Conservation (phyloP, 139 green algal species). For the Picochlorum sp. region DNA sequence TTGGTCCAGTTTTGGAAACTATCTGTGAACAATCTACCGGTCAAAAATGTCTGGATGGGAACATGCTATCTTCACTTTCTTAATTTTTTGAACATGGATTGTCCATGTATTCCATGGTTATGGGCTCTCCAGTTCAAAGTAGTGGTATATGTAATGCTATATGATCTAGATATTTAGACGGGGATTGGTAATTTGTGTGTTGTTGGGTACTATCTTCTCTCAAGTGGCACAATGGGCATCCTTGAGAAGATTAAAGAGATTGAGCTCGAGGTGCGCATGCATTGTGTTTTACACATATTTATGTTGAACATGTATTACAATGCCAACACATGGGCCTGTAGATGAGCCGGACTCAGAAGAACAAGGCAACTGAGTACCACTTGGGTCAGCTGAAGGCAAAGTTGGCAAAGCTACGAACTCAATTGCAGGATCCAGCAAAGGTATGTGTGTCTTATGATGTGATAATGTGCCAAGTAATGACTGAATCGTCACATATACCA, state of each 20-base stretch:
- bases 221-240: slow-evolving; percentile 62
- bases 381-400: slow-evolving; percentile 94
- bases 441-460: neutral
- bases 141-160: no score
- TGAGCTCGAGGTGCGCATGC: slow-evolving; percentile 63
- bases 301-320: neutral
- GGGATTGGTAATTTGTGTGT: neutral
- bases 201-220: neutral
- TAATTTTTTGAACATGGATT: no score
- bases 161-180: no score
- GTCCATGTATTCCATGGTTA: no score
- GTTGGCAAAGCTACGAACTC: slow-evolving; percentile 91
- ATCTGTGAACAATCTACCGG: no score
- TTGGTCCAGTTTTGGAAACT: no score
- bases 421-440: slow-evolving; percentile 83
- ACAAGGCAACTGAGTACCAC: slow-evolving; percentile 59
- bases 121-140: no score
- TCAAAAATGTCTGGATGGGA: no score
- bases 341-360: slow-evolving; percentile 94
- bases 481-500: neutral
- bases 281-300: no score
- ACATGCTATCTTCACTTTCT: no score
- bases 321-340: slow-evolving; percentile 1
- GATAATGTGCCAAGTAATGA: neutral
- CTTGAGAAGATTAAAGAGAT: slow-evolving; percentile 96